Evolutionary conservation across 495 filamentous ascomycete genomes (phyloP).

Genomic region (Neurospora sp.): DNA sequence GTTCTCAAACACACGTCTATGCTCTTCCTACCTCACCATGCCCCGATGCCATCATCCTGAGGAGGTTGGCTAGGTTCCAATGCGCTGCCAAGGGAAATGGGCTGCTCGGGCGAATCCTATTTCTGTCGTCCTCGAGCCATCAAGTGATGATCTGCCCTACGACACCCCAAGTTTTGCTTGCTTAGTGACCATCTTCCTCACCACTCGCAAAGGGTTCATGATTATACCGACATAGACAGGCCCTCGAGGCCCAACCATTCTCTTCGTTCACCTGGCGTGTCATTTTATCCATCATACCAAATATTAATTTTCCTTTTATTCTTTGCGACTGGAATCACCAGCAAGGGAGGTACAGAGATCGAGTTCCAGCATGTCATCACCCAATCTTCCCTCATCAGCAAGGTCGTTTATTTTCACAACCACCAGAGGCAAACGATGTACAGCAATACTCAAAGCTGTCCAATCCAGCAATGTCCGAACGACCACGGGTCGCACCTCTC

Average conservation of each 20-base stretch:
- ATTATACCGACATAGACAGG: slow-evolving; percentile 29
- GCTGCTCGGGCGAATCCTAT: background rate
- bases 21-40: background rate
- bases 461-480: slow-evolving; percentile 7
- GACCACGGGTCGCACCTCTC: slow-evolving; percentile 1
- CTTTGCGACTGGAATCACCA: slow-evolving; percentile 36
- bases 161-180: background rate
- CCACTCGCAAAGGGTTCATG: slow-evolving; percentile 20
- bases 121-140: background rate
- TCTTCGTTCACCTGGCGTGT: background rate
- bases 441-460: slow-evolving; percentile 31
- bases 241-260: slow-evolving; percentile 24
- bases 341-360: slow-evolving; percentile 2
- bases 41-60: background rate
- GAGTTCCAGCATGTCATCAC: slow-evolving; percentile 21
- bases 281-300: background rate
- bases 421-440: slow-evolving; percentile 37
- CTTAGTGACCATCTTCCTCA: background rate
- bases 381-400: slow-evolving; percentile 28
- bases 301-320: slow-evolving; percentile 2
- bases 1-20: background rate
- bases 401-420: slow-evolving; percentile 25
- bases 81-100: background rate
- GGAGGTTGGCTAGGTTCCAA: background rate
- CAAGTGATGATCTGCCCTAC: background rate